Evolutionary conservation across 140 eudicot species (phyloP).

Genomic region (Cichorium intybus): DNA sequence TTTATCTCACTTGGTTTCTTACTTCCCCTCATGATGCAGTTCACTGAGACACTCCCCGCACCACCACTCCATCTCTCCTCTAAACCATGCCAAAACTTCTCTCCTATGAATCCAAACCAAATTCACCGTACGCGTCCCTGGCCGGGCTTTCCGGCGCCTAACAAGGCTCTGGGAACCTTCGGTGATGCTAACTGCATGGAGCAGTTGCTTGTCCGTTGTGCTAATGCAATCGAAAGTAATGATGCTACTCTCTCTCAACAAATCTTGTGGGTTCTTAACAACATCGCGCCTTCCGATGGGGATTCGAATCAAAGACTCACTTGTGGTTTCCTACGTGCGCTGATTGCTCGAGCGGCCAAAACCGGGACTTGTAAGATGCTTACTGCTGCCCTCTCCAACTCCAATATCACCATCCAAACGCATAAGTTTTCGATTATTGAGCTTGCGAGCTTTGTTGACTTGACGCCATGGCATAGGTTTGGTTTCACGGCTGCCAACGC

Average conservation of each 20-base stretch:
- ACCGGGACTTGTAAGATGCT: constrained; percentile 64
- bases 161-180: constrained; percentile 35
- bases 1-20: not conserved
- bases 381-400: constrained; percentile 36
- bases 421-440: constrained; percentile 80
- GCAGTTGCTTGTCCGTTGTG: constrained; percentile 81
- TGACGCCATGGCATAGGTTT: constrained; percentile 97
- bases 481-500: constrained; percentile 92
- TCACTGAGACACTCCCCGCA: constrained; percentile 47
- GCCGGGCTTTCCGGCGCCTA: constrained; percentile 63
- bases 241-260: constrained; percentile 92
- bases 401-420: constrained; percentile 35
- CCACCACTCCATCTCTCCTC: constrained; percentile 41
- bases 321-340: constrained; percentile 81
- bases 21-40: constrained; percentile 55
- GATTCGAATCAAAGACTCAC: constrained; percentile 83
- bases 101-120: constrained; percentile 43
- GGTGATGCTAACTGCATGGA: constrained; percentile 93
- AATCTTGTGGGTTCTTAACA: constrained; percentile 94
- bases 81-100: constrained; percentile 34
- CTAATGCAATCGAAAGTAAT: constrained; percentile 77
- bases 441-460: constrained; percentile 79
- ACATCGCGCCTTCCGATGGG: constrained; percentile 90
- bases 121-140: constrained; percentile 48
- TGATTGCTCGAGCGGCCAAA: constrained; percentile 69